Base-by-base conservation (phyloP, 768 basidiomycete genomes). In the Tephrocybe sp. region DNA sequence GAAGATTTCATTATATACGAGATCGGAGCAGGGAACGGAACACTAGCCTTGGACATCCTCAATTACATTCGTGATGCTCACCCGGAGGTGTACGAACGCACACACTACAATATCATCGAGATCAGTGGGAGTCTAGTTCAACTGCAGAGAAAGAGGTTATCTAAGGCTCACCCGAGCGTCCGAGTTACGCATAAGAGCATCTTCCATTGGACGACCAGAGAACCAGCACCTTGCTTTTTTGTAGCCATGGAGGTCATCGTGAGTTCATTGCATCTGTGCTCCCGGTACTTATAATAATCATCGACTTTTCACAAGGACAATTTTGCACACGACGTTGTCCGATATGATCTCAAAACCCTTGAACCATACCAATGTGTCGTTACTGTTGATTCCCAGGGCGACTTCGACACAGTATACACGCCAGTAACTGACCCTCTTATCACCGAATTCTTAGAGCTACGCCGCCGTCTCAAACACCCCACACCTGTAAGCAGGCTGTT, bases 11-110 rank as follows among this genome's bases (percentile, higher is more conserved):
- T 90, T 56, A 86, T 99, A 46, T 98, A 98, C 74, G 97, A 99
- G 68, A 88, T 99, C 60, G 97, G 97, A 30, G 97, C 94, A 2
- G 97, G 97, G 36, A 99, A 99, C 62, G 97, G 97, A 11, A 96
- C 96, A 1, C 78, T 99, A 50, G 95, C 96, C 25, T 71, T 81
- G 68, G 88, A 98, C 65, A 84, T 97, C 46, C 84, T 99, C 50
- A 79, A 91, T 65, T 90, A 83, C 61, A 69, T 99, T 25, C 82
- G 77, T 18, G 77, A 82, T 41, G 73, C 84, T 36, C 84, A 95
- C 62, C 93, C 93, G 0, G 93, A 94, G 33, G 93, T 98, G 3
- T 98, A 94, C 66, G 91, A 93, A 51, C 82, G 93, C 17, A 97
- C 94, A 15, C 80, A 82, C 14, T 99, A 99, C 70, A 83, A 88